Evolutionary conservation across 192 early-diverging fungal species (phyloP).

Genomic region (Endogone sp.): DNA sequence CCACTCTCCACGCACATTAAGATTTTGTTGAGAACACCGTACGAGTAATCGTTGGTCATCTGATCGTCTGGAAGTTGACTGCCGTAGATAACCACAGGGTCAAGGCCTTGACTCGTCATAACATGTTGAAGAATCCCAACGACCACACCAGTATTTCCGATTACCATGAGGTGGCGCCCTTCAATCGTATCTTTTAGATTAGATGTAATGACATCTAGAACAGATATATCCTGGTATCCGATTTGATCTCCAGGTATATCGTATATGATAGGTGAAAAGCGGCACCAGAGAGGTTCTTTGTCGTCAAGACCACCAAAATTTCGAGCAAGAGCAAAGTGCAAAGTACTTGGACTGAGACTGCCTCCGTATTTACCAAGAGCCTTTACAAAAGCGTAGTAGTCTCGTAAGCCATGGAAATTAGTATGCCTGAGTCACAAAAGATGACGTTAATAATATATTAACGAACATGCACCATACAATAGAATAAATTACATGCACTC

Average conservation of each 20-base stretch:
- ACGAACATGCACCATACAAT: too few relatives aligned
- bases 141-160: slow-evolving; percentile 12
- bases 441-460: too few relatives aligned
- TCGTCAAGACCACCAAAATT: slow-evolving; percentile 19
- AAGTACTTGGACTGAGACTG: not conserved
- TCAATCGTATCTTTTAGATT: slow-evolving; percentile 4
- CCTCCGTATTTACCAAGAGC: not conserved
- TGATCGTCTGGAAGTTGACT: slow-evolving; percentile 21
- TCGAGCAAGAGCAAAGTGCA: slow-evolving; percentile 8
- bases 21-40: slow-evolving; percentile 17
- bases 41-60: slow-evolving; percentile 14
- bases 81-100: slow-evolving; percentile 14
- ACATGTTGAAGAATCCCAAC: slow-evolving; percentile 13
- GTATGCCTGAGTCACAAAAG: not conserved
- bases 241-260: not conserved
- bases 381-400: not conserved
- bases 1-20: slow-evolving; percentile 25
- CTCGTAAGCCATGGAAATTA: slow-evolving; percentile 12
- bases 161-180: slow-evolving; percentile 16
- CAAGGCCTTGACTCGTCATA: slow-evolving; percentile 2
- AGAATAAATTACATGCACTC: too few relatives aligned
- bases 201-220: slow-evolving; percentile 5
- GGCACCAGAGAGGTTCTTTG: not conserved
- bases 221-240: slow-evolving; percentile 7
- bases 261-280: slow-evolving; percentile 4